Conservation (phyloP, 345 rosid genomes). For the Eucalyptus brandiana region DNA sequence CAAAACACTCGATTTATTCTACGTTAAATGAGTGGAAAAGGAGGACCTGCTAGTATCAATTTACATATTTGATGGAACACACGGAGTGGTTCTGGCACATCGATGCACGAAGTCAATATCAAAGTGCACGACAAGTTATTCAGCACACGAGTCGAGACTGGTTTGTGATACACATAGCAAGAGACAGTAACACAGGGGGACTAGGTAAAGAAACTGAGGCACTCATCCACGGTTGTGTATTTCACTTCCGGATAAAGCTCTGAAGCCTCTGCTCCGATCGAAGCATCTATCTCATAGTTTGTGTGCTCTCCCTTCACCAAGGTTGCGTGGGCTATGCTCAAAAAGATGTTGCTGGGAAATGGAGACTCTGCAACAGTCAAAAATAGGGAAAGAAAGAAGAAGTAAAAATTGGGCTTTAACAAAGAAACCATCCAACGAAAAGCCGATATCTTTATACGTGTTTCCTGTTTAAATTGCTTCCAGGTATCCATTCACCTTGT, state of each 20-base stretch:
- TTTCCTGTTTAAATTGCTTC: not conserved
- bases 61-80: not conserved
- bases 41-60: not conserved
- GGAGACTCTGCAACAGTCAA: not conserved
- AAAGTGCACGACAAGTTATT: not conserved
- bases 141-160: not conserved
- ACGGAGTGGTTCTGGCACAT: not conserved
- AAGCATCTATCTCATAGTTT: slow-evolving; percentile 10
- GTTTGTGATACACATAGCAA: not conserved
- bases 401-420: not conserved
- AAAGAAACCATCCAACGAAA: not conserved
- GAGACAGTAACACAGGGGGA: not conserved
- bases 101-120: not conserved
- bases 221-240: slow-evolving; percentile 22
- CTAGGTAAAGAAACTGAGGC: slow-evolving; percentile 20
- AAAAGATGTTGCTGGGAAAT: not conserved
- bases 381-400: not conserved
- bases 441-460: not conserved
- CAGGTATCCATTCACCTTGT: not conserved
- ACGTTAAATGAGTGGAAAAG: not conserved
- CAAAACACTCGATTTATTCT: not conserved
- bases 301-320: slow-evolving; percentile 5
- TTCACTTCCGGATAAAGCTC: slow-evolving; percentile 23
- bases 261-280: slow-evolving; percentile 11
- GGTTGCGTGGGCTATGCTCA: not conserved